Evolutionary conservation across 345 rosid species (phyloP), one percentile per base, ranked within the genome.

Genomic region (Noccaea caerulescens): DNA sequence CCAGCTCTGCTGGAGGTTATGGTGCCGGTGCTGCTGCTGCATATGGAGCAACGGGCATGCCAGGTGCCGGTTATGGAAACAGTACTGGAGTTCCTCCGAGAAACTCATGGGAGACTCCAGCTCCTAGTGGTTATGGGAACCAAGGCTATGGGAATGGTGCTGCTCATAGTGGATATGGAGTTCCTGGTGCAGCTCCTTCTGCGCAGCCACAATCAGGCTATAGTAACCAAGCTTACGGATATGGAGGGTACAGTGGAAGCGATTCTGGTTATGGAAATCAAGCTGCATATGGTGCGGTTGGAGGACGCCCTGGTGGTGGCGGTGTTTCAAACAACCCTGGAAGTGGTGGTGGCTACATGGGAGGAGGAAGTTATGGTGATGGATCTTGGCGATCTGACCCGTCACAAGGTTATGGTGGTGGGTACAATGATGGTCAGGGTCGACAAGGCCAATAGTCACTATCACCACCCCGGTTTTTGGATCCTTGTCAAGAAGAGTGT

Each of bases 51-150:
- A 34, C 68, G 8, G 36, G 9, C 53, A 71, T 64, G 30, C 71
- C 76, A 32, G 59, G 75, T 63, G 43, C 18, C 0, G 60, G 59
- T 47, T 76, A 69, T 55, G 75, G 64, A 55, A 69, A 49, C 45
- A 68, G 63, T 41, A 44, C 33, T 46, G 59, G 69, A 34, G 60
- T 47, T 69, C 64, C 59, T 39, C 58, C 52, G 11, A 86, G 93
- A 85, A 85, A 81, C 80, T 76, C 97, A 46, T 93, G 97, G 98
- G 84, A 79, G 41, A 56, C 80, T 55, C 96, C 85, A 72, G 76
- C 82, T 54, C 88, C 96, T n/a, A 63, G 90, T 72, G 91, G 91
- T 69, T 93, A 93, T 80, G 94, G 91, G 61, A 63, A 87, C 52
- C 85, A 84, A 82, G 90, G 96, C 20, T 90, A 88, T 82, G 98